phyloP scores from a whole-genome alignment of 1,284 basidiomycete species.

The Uromyces viciae-fabae region DNA sequence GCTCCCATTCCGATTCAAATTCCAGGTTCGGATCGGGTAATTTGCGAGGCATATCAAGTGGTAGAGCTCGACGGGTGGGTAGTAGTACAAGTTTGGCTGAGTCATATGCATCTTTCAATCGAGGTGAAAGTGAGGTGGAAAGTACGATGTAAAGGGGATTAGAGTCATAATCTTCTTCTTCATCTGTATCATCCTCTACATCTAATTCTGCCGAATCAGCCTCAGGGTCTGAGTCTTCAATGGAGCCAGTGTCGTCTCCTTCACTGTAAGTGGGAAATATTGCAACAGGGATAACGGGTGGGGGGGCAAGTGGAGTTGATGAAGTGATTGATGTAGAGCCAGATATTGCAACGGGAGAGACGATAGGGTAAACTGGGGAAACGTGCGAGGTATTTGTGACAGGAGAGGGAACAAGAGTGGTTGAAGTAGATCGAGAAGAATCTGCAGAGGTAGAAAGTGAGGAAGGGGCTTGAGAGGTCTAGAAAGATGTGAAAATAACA shows the following conservation, averaged over 20 bases:
- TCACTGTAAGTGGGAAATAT: slow-evolving; percentile 40
- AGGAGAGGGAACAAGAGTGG: not conserved
- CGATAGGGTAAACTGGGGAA: not conserved
- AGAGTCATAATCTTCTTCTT: slow-evolving; percentile 47
- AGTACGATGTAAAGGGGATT: slow-evolving; percentile 47
- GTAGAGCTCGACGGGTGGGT: slow-evolving; percentile 46
- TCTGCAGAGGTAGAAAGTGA: not conserved
- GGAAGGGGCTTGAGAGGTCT: slow-evolving; percentile 25
- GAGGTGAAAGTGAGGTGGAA: slow-evolving; percentile 46
- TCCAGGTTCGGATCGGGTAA: slow-evolving; percentile 44
- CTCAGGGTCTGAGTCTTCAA: slow-evolving; percentile 33
- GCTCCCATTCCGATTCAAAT: slow-evolving; percentile 46
- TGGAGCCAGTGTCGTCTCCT: slow-evolving; percentile 32
- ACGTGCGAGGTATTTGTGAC: not conserved
- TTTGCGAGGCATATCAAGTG: slow-evolving; percentile 45
- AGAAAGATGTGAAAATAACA: not conserved
- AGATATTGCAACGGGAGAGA: not conserved
- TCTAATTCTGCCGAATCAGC: slow-evolving; percentile 7
- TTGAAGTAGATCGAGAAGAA: not conserved
- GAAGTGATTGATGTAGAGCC: not conserved
- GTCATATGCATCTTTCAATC: slow-evolving; percentile 47
- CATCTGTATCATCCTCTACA: slow-evolving; percentile 41
- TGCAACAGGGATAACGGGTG: slow-evolving; percentile 35
- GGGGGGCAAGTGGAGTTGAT: not conserved
- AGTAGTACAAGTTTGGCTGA: slow-evolving; percentile 46